Conservation (phyloP, 306 rosid species). For the Potentilla sterilis region DNA sequence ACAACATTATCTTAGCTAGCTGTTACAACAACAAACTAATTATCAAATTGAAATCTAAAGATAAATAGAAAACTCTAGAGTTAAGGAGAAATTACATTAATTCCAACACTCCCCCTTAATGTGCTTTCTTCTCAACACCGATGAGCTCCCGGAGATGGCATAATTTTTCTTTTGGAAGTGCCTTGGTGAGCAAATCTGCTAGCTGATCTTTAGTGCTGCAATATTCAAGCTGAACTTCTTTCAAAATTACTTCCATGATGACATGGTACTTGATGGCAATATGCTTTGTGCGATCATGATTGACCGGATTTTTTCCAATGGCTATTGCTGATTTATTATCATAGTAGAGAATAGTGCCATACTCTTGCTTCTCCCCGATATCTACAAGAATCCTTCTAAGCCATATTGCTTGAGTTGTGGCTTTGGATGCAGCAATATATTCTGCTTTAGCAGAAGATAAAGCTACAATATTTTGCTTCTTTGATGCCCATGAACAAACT, state of each 20-base stretch:
- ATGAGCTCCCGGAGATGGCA: neutral
- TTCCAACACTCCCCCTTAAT: constrained; percentile 12
- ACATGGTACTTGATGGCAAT: neutral
- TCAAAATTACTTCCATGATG: neutral
- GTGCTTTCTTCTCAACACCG: neutral
- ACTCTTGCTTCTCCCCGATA: neutral
- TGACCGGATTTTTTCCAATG: neutral
- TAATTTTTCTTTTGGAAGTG: neutral
- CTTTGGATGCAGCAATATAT: neutral
- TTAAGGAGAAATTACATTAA: neutral
- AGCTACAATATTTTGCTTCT: neutral
- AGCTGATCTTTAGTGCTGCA: neutral
- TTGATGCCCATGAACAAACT: constrained; percentile 1
- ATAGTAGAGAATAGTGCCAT: neutral
- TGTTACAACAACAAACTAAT: too few relatives aligned
- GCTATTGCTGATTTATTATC: neutral
- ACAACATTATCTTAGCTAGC: too few relatives aligned
- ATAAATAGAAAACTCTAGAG: too few relatives aligned
- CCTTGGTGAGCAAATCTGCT: neutral
- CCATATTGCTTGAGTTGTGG: neutral
- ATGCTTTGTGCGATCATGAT: neutral
- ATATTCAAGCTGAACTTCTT: neutral
- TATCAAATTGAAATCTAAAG: too few relatives aligned
- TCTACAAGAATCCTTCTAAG: constrained; percentile 5
- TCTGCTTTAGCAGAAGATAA: neutral